Evolutionary conservation across 768 basidiomycete species (phyloP).

Genomic region (Leccinum uliginosum): DNA sequence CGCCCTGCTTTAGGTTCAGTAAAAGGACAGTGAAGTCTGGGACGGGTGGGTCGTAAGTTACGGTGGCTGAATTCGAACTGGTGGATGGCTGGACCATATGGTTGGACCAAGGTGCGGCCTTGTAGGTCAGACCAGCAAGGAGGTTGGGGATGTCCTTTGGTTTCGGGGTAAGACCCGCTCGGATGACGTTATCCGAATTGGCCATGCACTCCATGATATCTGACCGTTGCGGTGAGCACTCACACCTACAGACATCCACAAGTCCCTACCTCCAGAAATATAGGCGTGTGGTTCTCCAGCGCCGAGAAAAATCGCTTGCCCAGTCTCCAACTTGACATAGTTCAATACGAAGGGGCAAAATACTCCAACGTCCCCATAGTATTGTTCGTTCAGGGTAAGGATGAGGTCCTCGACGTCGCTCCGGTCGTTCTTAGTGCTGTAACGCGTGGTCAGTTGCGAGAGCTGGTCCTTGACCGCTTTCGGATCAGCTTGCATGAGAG

Average conservation of each 20-base stretch:
- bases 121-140: slow-evolving; percentile 82
- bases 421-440: slow-evolving; percentile 44
- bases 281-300: slow-evolving; percentile 98
- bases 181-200: slow-evolving; percentile 97
- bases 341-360: slow-evolving; percentile 91
- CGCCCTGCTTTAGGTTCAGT: slow-evolving; percentile 42
- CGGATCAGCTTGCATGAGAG: slow-evolving; percentile 78
- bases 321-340: slow-evolving; percentile 70
- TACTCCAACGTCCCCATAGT: slow-evolving; percentile 89
- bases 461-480: slow-evolving; percentile 51
- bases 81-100: slow-evolving; percentile 64
- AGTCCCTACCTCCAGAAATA: slow-evolving; percentile 74
- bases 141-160: slow-evolving; percentile 91
- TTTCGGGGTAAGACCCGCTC: slow-evolving; percentile 96
- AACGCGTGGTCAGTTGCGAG: slow-evolving; percentile 55
- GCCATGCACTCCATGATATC: slow-evolving; percentile 99
- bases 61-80: slow-evolving; percentile 41
- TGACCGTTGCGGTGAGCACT: slow-evolving; percentile 28
- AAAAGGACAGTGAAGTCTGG: slow-evolving; percentile 88
- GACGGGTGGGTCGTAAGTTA: slow-evolving; percentile 87
- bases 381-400: slow-evolving; percentile 61
- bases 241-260: not conserved
- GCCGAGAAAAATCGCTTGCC: slow-evolving; percentile 91
- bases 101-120: slow-evolving; percentile 57
- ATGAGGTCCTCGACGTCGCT: slow-evolving; percentile 59